Evolutionary conservation across 176 grass and related monocot genomes (phyloP), one percentile per base, ranked within the genome.

Genomic region (Poa annua): DNA sequence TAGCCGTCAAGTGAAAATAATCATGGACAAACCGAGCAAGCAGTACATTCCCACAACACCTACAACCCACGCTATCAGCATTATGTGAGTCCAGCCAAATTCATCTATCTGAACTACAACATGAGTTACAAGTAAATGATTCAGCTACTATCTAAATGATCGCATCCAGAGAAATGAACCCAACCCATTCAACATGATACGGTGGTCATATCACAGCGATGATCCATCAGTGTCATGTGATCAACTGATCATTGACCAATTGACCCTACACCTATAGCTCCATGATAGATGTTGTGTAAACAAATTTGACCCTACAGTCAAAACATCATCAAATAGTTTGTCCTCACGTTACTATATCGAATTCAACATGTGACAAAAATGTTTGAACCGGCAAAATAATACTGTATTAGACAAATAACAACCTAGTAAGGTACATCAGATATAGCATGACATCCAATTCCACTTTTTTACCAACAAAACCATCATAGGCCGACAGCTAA

Each of bases 381-480:
- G 14, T 74, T 50, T 19, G 44, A 50, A 74, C 70, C 44, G 19
- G 17, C 24, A 74, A 74, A 50, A 74, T 22, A 45, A 49, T 10
- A 29, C 29, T 29, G 29, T 29, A 44, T 29, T 32, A 19, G 70
- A 45, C 24, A 44, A 50, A 50, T 50, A 29, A 72, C 24, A 74
- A 48, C 45, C 45, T 74, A 74, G 70, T 32, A 74, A 74, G 45
- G 70, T 50, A 2, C 70, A 74, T 32, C 44, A 74, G 44, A 50
- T 50, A 50, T 8, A 74, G 13, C 8, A 50, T 66, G 3, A 16
- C 64, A 66, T 36, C 33, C 16, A 36, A 66, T 73, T 50, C 70
- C 44, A 73, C 70, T 2, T 50, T 49, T 47, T 29, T 72, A 73
- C 70, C 42, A 73, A 32, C 7, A 73, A 73, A 73, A 49, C 70